Evolutionary conservation across 1,284 basidiomycete genomes (phyloP).

Genomic region (Phaffia rhodozyma): DNA sequence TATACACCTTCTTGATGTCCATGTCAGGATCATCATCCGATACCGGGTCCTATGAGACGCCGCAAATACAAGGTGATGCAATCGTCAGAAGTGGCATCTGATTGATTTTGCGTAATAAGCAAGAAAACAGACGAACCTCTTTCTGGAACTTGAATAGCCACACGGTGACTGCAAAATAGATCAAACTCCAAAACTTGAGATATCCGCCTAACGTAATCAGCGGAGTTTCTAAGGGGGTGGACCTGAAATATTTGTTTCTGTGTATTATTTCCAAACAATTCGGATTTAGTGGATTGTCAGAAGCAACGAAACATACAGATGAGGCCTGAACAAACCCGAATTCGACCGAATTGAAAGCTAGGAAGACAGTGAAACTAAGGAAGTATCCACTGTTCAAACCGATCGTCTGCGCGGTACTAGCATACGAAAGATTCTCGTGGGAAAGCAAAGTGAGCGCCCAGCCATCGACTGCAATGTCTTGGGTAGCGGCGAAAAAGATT

Average conservation of each 20-base stretch:
- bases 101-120: neutral
- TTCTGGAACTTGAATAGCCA: constrained; percentile 83
- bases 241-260: constrained; percentile 58
- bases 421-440: constrained; percentile 87
- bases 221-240: constrained; percentile 53
- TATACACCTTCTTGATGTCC: constrained; percentile 82
- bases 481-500: constrained; percentile 91
- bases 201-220: constrained; percentile 70
- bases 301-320: constrained; percentile 5
- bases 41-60: constrained; percentile 51
- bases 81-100: neutral
- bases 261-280: constrained; percentile 33
- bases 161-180: constrained; percentile 70
- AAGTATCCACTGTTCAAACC: constrained; percentile 95
- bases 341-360: constrained; percentile 88
- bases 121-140: constrained; percentile 48
- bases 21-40: constrained; percentile 64
- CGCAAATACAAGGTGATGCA: neutral
- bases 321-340: constrained; percentile 55
- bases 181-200: constrained; percentile 70
- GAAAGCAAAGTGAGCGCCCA: constrained; percentile 97
- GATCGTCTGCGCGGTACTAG: constrained; percentile 95
- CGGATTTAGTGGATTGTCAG: constrained; percentile 11
- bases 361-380: constrained; percentile 91
- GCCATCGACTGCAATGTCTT: constrained; percentile 97